Evolutionary conservation across 2,329 filamentous ascomycete genomes (phyloP).

Genomic region (Metarhizium guizhouense): DNA sequence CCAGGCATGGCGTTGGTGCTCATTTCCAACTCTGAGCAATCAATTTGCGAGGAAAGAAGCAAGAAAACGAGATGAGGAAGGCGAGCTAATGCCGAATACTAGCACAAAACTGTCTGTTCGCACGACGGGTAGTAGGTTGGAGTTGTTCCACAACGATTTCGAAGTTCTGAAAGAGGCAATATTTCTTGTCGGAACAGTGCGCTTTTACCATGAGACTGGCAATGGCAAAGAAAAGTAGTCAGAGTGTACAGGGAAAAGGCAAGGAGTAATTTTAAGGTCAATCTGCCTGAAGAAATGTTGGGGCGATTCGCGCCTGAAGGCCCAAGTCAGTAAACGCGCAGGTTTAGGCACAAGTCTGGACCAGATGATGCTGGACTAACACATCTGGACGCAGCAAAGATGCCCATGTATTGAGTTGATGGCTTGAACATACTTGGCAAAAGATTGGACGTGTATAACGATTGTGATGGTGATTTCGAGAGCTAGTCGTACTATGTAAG

Average conservation of each 20-base stretch:
- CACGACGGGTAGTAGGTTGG: not conserved
- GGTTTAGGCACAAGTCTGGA: not conserved
- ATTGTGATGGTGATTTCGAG: not conserved
- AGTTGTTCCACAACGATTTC: not conserved
- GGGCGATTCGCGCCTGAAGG: slow-evolving; percentile 6
- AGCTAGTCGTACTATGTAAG: not conserved
- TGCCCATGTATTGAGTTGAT: not conserved
- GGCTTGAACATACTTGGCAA: not conserved
- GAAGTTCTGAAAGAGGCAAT: not conserved
- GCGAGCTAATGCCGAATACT: too few relatives aligned
- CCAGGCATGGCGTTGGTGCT: slow-evolving; percentile 6
- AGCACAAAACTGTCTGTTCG: too few relatives aligned
- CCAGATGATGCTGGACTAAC: not conserved
- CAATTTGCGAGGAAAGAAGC: not conserved
- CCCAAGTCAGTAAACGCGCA: not conserved
- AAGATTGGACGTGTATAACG: not conserved
- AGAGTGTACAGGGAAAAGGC: too few relatives aligned
- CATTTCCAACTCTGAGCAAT: slow-evolving; percentile 2
- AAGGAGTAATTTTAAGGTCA: not conserved
- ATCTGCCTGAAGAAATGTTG: not conserved
- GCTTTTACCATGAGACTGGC: not conserved
- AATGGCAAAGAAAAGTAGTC: too few relatives aligned
- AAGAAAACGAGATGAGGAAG: not conserved
- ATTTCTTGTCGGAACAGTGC: not conserved
- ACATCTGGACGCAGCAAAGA: not conserved